Conservation (phyloP, 768 basidiomycete species). For the Pleurotus cornucopiae region DNA sequence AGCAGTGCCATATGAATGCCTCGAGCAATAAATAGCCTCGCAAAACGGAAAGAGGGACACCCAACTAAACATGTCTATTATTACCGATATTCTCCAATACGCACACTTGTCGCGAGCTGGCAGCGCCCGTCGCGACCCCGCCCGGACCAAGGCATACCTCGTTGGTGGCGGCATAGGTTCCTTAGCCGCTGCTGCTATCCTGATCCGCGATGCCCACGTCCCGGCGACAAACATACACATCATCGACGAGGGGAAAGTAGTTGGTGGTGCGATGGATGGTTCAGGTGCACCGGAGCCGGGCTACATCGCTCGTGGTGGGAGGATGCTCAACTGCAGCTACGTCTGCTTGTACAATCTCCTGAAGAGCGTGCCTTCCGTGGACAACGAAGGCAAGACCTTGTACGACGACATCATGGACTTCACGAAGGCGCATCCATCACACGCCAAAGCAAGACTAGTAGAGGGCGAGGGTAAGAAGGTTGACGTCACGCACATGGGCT, state of each 20-base stretch:
- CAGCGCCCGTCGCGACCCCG: background rate
- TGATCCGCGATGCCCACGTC: conserved; percentile 4
- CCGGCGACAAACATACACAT: conserved; percentile 2
- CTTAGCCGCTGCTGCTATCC: background rate
- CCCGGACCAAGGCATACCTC: background rate
- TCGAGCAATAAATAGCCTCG: too few relatives aligned
- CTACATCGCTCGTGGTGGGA: background rate
- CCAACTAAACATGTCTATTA: background rate
- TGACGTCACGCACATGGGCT: conserved; percentile 4
- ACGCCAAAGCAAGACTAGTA: conserved; percentile 3
- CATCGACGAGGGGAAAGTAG: conserved; percentile 1
- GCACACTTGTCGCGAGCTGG: conserved; percentile 2
- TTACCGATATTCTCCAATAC: background rate
- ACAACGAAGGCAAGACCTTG: conserved; percentile 1
- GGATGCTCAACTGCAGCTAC: conserved; percentile 6
- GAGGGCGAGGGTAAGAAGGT: background rate
- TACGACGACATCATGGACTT: conserved; percentile 7
- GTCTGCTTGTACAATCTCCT: conserved; percentile 2
- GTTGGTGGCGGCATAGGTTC: conserved; percentile 3
- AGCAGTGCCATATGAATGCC: too few relatives aligned
- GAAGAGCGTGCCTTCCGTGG: conserved; percentile 2
- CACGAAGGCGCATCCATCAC: conserved; percentile 2
- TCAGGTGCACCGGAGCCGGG: background rate
- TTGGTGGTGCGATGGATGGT: conserved; percentile 2
- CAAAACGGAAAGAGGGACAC: too few relatives aligned